Base-by-base conservation (phyloP, 441 rosid species). In the Populus hybrid region DNA sequence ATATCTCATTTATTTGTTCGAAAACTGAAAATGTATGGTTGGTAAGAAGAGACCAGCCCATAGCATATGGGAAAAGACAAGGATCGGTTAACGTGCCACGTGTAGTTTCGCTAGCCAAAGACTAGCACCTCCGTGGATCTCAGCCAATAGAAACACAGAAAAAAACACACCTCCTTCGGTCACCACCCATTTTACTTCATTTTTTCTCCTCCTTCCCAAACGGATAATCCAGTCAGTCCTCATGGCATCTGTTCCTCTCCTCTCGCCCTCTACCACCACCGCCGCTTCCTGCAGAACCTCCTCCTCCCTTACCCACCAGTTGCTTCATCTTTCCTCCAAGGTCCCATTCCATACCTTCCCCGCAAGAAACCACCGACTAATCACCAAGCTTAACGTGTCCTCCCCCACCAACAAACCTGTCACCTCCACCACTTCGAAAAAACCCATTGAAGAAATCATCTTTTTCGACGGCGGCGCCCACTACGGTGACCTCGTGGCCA, bases 391-490 rank as follows among this genome's bases (percentile, higher is more conserved):
- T 76, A 84, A 74, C 80, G 90, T 83, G 9, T 91, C 97, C 75
- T 88, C 95, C 64, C 85, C 91, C 34, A 73, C 94, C 38, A 82
- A 86, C 88, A 83, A 79, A 61, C 82, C 88, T 14, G n/a, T 24
- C 9, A 70, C 21, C 18, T 18, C 79, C 71, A 26, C 81, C 67
- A 21, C 83, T 74, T 18, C 84, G 53, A 78, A 82, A 74, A 81
- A 70, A 61, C 42, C 85, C 76, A 87, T 84, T 63, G 88, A 86
- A 81, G 99, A 95, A 84, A 88, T 85, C 9, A 73, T 95, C 75
- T 93, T 87, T 75, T 93, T 93, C 84, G 95, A 93, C 73, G 95
- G 97, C 0, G 99, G 99, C 63, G 93, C 99, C 66, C 99, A 95
- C 82, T 89, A 89, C 89, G 99, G 97, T 1, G 99, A 95, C 86